Conservation (phyloP, 1,139 yeast genomes). For the Arxiozyma heterogenica region DNA sequence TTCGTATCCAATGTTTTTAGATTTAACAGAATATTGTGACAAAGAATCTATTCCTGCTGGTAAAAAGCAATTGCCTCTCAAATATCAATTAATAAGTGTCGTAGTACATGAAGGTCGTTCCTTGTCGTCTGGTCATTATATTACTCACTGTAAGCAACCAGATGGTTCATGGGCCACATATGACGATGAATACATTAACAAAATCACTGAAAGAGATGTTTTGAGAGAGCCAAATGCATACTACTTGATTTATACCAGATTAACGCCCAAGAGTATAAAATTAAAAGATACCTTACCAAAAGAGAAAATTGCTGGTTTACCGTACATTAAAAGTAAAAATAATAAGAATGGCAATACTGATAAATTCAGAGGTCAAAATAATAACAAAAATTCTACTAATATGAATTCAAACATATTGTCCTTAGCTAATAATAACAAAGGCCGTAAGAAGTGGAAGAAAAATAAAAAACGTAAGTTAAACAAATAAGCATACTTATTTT, state of each 20-base stretch:
- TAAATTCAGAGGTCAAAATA: background rate
- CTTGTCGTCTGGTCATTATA: constrained; percentile 85
- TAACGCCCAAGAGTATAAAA: constrained; percentile 42
- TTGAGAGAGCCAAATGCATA: constrained; percentile 82
- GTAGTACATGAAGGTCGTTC: constrained; percentile 94
- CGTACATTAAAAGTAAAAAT: constrained; percentile 8
- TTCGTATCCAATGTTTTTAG: constrained; percentile 67
- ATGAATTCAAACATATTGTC: constrained; percentile 1
- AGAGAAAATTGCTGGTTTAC: constrained; percentile 12
- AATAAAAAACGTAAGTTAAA: constrained; percentile 25
- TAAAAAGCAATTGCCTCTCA: constrained; percentile 37
- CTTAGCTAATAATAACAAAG: constrained; percentile 4
- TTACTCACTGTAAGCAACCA: constrained; percentile 85
- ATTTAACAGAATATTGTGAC: constrained; percentile 49
- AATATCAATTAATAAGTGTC: constrained; percentile 72
- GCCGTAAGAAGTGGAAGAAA: constrained; percentile 17
- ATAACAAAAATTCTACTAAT: constrained; percentile 4
- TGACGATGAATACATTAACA: constrained; percentile 83
- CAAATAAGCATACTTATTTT: constrained; percentile 6
- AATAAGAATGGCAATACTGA: constrained; percentile 4
- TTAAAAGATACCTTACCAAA: constrained; percentile 8
- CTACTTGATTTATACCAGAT: constrained; percentile 71
- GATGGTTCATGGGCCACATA: constrained; percentile 88
- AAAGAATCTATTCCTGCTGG: constrained; percentile 8
- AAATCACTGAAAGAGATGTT: constrained; percentile 63